Evolutionary conservation across 768 basidiomycete genomes (phyloP).

Genomic region (Pulveroboletus sp.): DNA sequence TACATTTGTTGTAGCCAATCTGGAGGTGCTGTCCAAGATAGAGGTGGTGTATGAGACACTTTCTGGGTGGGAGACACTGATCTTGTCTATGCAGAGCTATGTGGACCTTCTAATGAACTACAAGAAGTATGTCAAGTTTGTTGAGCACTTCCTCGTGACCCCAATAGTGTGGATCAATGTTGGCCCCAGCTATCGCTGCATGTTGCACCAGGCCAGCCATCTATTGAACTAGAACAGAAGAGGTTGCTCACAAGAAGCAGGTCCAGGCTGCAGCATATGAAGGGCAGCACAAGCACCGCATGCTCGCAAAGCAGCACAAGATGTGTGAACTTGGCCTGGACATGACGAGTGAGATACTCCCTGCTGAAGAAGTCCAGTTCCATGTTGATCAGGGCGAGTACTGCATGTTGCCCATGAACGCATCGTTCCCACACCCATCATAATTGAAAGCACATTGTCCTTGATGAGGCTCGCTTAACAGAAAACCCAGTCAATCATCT

Average conservation of each 20-base stretch:
- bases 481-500: constrained; percentile 98
- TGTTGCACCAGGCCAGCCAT: constrained; percentile 52
- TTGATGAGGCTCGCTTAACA: constrained; percentile 96
- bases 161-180: constrained; percentile 92
- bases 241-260: constrained; percentile 63
- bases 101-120: constrained; percentile 82
- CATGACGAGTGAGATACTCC: constrained; percentile 72
- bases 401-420: constrained; percentile 34
- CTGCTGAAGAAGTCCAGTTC: constrained; percentile 65
- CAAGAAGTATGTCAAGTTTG: constrained; percentile 81
- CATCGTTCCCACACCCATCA: too few species aligned
- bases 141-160: constrained; percentile 71
- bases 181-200: constrained; percentile 84
- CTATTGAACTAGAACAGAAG: constrained; percentile 50
- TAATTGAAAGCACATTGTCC: constrained; percentile 91
- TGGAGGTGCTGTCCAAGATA: constrained; percentile 74
- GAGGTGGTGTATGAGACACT: constrained; percentile 87
- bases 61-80: constrained; percentile 89
- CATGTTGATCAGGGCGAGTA: constrained; percentile 49
- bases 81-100: constrained; percentile 59
- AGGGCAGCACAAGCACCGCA: constrained; percentile 79
- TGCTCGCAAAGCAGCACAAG: constrained; percentile 74
- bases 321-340: constrained; percentile 81
- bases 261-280: constrained; percentile 77
- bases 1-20: constrained; percentile 58